Base-by-base conservation (phyloP, 2,329 filamentous ascomycete genomes). In the Mycogone perniciosa region DNA sequence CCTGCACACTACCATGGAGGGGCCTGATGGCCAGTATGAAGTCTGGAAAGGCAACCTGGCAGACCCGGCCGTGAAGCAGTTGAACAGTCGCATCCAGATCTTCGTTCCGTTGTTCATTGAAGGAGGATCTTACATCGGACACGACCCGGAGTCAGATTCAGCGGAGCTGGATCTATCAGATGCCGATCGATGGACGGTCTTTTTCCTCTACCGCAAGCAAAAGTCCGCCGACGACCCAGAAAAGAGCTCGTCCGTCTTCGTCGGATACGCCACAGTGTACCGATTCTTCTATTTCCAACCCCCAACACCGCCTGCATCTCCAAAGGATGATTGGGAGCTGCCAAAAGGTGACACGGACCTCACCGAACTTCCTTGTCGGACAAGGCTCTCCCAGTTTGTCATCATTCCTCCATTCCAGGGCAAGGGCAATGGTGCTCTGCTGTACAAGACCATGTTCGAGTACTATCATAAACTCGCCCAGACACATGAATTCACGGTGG, bases 301-400 rank as follows among this genome's bases (percentile, higher is more conserved):
- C 0, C 67, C 68, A 0, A 73, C 75, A 3, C 71, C 74, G 6
- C 70, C 74, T 7, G 57, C 67, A 3, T 72, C 70, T 31, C 64
- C 72, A 9, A 61, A 56, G 31, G 60, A 60, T 20, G 64, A 71
- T 10, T 75, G 73, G 68, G 73, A 76, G 64, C 61, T 79, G 52
- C 67, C 72, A 46, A 52, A 65, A 57, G 61, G 71, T 37, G 66
- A 77, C 31, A 67, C 78, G 43, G 69, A 75, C 43, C 73, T 85
- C 56, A 67, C 79, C 4, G 72, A 84, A 44, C 76, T 91, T 2
- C 86, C 88, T 9, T 86, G 85, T 60, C 84, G 92, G 37, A 82
- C 89, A 53, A 81, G 95, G 41, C 88, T 99, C 57, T 95, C 92
- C 0, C 93, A 99, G 66, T 97, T 97, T 68, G 64, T 99, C 54